These are phyloP conservation scores for Trichophyton verrucosum DNA, from an alignment of 2,329 filamentous ascomycete genomes.

Conservation along the genomic window DNA sequence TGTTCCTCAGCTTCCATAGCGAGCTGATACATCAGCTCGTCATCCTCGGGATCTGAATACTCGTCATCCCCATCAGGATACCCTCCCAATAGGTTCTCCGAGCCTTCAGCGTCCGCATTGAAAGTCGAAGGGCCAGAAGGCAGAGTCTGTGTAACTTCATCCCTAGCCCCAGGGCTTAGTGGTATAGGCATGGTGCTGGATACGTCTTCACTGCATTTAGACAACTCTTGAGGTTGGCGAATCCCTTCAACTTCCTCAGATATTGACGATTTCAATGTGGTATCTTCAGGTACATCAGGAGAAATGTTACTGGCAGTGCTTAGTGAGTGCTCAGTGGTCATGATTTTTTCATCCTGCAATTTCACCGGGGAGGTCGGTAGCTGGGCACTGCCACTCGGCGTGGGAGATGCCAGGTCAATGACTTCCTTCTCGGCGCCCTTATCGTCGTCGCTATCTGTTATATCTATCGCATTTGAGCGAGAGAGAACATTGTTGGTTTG, in stretches of 20 bases:
- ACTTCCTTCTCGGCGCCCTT: neutral
- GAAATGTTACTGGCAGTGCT: neutral
- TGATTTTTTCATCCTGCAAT: neutral
- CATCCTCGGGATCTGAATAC: constrained; percentile 81
- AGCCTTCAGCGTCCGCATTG: neutral
- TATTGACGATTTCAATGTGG: neutral
- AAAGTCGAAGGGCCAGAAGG: neutral
- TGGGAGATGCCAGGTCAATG: neutral
- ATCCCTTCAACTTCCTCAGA: too few species aligned
- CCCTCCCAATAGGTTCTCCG: neutral
- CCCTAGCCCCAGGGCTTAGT: constrained; percentile 40
- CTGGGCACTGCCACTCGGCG: neutral
- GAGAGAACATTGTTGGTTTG: constrained; percentile 16
- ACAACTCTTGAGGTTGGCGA: neutral
- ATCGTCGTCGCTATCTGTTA: constrained; percentile 8
- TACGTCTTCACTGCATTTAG: neutral
- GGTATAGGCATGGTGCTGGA: constrained; percentile 22
- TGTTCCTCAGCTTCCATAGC: constrained; percentile 89
- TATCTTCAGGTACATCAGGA: neutral
- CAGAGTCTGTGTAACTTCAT: constrained; percentile 29
- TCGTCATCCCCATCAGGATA: constrained; percentile 26
- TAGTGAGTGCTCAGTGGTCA: neutral
- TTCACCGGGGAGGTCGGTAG: neutral
- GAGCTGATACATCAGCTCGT: constrained; percentile 73
- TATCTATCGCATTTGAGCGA: constrained; percentile 6